Evolutionary conservation across 2,329 filamentous ascomycete species (phyloP).

Genomic region (Pseudogymnoascus sp.): DNA sequence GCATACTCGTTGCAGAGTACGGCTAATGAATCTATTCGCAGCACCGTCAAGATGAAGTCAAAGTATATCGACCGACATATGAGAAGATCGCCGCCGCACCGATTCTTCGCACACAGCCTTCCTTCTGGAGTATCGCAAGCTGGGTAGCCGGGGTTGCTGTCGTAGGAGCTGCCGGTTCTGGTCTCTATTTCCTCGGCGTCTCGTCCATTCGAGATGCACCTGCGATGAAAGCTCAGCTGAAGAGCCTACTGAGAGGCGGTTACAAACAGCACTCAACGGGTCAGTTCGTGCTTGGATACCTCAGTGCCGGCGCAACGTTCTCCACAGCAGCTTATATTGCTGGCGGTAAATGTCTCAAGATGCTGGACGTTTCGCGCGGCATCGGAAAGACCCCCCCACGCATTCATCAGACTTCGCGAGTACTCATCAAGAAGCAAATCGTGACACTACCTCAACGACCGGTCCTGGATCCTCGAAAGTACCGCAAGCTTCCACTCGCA

Average conservation of each 20-base stretch:
- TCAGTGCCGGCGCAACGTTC: slow-evolving; percentile 2
- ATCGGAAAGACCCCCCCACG: not conserved
- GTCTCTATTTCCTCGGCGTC: not conserved
- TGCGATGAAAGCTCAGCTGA: not conserved
- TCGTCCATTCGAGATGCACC: not conserved
- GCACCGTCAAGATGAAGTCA: slow-evolving; percentile 8
- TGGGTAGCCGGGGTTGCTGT: not conserved
- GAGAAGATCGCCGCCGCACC: not conserved
- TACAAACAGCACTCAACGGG: slow-evolving; percentile 1
- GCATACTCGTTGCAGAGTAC: not conserved
- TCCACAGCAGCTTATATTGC: not conserved
- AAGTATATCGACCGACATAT: slow-evolving; percentile 8
- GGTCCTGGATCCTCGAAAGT: slow-evolving; percentile 16
- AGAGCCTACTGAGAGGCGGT: not conserved
- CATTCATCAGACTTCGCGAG: not conserved
- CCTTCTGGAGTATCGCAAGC: not conserved
- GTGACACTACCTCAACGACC: not conserved
- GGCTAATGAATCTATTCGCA: slow-evolving; percentile 7
- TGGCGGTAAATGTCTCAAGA: not conserved
- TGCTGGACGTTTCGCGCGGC: not conserved
- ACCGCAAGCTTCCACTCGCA: slow-evolving; percentile 17
- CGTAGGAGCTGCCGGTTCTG: not conserved
- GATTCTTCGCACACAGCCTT: not conserved
- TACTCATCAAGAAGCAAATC: not conserved
- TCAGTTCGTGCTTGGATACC: not conserved